Evolutionary conservation across 768 basidiomycete genomes (phyloP).

Genomic region (Porphyrellus cyaneotinctus): DNA sequence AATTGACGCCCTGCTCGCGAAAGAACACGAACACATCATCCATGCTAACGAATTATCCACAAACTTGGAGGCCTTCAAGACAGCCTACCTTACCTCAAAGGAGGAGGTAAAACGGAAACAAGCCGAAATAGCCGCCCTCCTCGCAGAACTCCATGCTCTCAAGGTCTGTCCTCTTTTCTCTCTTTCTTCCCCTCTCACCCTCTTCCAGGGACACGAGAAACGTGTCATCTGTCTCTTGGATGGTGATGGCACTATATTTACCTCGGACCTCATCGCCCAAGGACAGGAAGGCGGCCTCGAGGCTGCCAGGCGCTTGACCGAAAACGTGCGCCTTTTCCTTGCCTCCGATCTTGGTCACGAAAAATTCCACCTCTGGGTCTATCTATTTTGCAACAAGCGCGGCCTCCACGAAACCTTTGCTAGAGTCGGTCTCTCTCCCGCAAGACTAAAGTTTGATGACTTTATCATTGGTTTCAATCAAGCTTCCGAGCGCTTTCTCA

Average conservation of each 20-base stretch:
- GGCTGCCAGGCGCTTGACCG: slow-evolving; percentile 48
- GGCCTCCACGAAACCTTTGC: slow-evolving; percentile 52
- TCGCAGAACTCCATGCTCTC: slow-evolving; percentile 26
- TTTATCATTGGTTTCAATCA: slow-evolving; percentile 70
- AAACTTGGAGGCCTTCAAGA: slow-evolving; percentile 22
- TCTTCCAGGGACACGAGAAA: slow-evolving; percentile 25
- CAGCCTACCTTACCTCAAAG: slow-evolving; percentile 25
- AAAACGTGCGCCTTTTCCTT: slow-evolving; percentile 26
- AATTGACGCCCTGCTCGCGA: slow-evolving; percentile 24
- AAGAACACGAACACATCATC: slow-evolving; percentile 19
- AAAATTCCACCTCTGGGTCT: slow-evolving; percentile 52
- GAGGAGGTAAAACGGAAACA: slow-evolving; percentile 16
- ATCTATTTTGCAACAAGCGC: slow-evolving; percentile 60
- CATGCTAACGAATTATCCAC: slow-evolving; percentile 25
- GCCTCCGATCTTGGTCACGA: slow-evolving; percentile 20
- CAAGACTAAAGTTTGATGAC: slow-evolving; percentile 50
- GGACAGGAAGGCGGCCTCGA: slow-evolving; percentile 56
- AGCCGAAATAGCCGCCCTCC: slow-evolving; percentile 10
- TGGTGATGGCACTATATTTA: slow-evolving; percentile 62
- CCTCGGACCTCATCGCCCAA: slow-evolving; percentile 45
- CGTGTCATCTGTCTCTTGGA: slow-evolving; percentile 51
- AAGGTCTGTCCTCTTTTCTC: slow-evolving; percentile 17
- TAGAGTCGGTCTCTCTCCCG: slow-evolving; percentile 31
- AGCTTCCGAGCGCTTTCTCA: slow-evolving; percentile 59
- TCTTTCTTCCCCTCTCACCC: neutral